These are phyloP conservation scores for Scedosporium aurantiacum DNA, from an alignment of 2,329 filamentous ascomycete species.

Conservation along the genomic window DNA sequence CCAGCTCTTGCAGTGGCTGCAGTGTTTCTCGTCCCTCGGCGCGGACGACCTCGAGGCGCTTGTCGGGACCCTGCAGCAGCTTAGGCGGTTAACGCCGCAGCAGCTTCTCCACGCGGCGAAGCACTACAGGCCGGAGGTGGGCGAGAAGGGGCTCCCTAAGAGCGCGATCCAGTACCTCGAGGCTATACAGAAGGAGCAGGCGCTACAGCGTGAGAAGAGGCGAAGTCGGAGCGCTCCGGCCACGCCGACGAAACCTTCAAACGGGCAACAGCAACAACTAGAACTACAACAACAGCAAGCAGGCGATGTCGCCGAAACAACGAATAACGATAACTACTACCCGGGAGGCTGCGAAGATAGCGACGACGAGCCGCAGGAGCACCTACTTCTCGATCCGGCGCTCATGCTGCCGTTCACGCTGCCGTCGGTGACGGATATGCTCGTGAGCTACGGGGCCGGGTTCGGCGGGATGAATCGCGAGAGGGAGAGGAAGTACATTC, in stretches of 20 bases:
- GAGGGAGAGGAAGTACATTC: conserved; percentile 88
- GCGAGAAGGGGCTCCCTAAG: conserved; percentile 84
- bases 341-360: conserved; percentile 18
- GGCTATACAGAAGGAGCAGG: conserved; percentile 65
- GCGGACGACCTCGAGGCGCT: conserved; percentile 78
- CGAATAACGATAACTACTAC: not conserved
- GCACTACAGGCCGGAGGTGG: conserved; percentile 89
- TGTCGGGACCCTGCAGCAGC: conserved; percentile 77
- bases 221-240: conserved; percentile 33
- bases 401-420: conserved; percentile 92
- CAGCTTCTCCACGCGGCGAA: conserved; percentile 87
- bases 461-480: conserved; percentile 89
- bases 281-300: conserved; percentile 24
- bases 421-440: conserved; percentile 93
- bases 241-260: conserved; percentile 31
- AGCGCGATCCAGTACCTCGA: conserved; percentile 78
- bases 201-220: conserved; percentile 44
- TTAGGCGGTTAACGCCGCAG: conserved; percentile 72
- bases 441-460: conserved; percentile 86
- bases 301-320: conserved; percentile 25
- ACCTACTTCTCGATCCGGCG: conserved; percentile 76
- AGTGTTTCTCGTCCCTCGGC: conserved; percentile 89
- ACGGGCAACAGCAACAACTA: conserved; percentile 25
- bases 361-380: conserved; percentile 55
- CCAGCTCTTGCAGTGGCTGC: conserved; percentile 91